Percentiles rank a stretch among this genome's conserved stretches.
phyloP scores from a whole-genome alignment of 2,329 filamentous ascomycete genomes.

The Lithohypha guttulata region DNA sequence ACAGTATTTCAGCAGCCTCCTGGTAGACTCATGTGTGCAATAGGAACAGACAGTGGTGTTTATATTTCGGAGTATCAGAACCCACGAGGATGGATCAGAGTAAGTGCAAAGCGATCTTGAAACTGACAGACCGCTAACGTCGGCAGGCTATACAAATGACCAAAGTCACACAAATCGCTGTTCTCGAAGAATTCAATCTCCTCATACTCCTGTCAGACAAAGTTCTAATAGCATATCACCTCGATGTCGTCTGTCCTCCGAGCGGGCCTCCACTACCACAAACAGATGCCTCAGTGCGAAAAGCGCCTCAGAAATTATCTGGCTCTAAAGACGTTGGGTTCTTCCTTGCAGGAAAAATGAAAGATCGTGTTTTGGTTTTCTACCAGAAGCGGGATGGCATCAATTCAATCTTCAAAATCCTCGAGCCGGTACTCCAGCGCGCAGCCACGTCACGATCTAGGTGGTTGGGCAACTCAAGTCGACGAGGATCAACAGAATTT shows the following conservation, averaged over 20 bases:
- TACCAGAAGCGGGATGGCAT: conserved; percentile 94
- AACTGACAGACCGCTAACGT: conserved; percentile 23
- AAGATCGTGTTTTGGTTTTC: conserved; percentile 85
- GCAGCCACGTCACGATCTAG: conserved; percentile 72
- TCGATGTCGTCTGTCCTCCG: conserved; percentile 64
- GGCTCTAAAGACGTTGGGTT: conserved; percentile 88
- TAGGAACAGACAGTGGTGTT: conserved; percentile 91
- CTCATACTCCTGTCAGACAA: conserved; percentile 88
- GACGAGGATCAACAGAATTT: conserved; percentile 71
- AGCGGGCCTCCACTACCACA: conserved; percentile 49
- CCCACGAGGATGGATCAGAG: conserved; percentile 80
- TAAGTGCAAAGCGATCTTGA: conserved; percentile 38
- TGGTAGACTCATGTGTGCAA: conserved; percentile 77
- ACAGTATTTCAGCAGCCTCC: conserved; percentile 74
- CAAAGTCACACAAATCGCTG: conserved; percentile 81
- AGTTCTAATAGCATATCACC: conserved; percentile 80
- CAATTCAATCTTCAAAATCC: conserved; percentile 86
- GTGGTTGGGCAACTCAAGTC: conserved; percentile 45
- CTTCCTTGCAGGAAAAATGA: conserved; percentile 93
- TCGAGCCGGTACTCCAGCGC: conserved; percentile 92
- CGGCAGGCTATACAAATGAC: conserved; percentile 60
- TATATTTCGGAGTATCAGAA: conserved; percentile 82
- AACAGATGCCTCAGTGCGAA: conserved; percentile 60
- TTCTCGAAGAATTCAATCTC: conserved; percentile 90
- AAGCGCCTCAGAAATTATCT: conserved; percentile 82